Conservation (phyloP, 208 protist species). For the Polymyxa betae region DNA sequence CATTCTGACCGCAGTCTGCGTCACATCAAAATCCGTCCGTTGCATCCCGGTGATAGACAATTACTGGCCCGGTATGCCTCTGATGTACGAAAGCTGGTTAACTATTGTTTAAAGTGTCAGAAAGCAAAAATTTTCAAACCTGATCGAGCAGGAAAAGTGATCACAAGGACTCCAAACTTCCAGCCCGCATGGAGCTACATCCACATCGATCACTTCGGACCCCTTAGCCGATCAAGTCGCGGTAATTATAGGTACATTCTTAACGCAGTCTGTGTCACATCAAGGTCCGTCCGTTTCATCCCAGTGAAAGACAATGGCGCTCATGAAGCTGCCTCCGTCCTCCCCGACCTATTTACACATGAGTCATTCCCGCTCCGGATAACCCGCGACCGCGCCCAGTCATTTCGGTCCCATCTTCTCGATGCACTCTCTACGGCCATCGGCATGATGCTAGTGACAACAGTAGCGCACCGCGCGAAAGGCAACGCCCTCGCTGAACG, state of each 20-base stretch:
- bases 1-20: too few relatives aligned
- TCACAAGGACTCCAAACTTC: not conserved
- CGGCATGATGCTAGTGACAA: not conserved
- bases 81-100: not conserved
- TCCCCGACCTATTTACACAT: not conserved
- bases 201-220: not conserved
- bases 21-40: too few relatives aligned
- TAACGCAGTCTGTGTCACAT: not conserved
- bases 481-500: not conserved
- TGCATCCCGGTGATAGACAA: too few relatives aligned
- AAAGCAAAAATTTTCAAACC: not conserved
- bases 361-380: not conserved
- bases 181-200: not conserved
- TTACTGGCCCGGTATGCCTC: not conserved
- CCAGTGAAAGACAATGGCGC: not conserved
- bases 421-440: not conserved
- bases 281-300: not conserved
- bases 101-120: not conserved
- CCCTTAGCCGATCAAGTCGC: not conserved
- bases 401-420: not conserved
- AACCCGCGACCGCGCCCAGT: not conserved
- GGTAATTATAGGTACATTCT: not conserved
- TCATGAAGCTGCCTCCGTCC: not conserved
- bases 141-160: not conserved
- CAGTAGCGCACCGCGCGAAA: not conserved